phyloP scores from a whole-genome alignment of 305 asterid species.

The Fraxinus xanthoxyloides region DNA sequence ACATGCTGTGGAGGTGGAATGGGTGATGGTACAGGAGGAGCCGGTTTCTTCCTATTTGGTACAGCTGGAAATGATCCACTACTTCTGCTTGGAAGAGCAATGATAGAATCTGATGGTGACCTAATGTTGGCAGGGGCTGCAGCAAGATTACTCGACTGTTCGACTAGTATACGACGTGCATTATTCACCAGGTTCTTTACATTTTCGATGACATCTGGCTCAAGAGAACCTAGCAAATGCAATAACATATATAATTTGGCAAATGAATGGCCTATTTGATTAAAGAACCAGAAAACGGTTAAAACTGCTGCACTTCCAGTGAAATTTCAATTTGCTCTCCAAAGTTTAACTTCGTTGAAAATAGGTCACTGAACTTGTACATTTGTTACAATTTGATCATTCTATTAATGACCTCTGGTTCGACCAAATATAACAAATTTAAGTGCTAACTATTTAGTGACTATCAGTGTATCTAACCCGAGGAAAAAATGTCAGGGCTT shows the following conservation, averaged over 20 bases:
- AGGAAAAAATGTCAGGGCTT: conserved; percentile 7
- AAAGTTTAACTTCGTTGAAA: not conserved
- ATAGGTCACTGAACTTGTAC: not conserved
- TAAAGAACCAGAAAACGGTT: not conserved
- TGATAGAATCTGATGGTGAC: conserved; percentile 25
- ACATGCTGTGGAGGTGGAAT: conserved; percentile 22
- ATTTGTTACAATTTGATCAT: not conserved
- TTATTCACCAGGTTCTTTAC: conserved; percentile 26
- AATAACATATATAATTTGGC: not conserved
- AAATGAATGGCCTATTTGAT: not conserved
- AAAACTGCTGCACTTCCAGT: not conserved
- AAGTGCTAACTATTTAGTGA: not conserved
- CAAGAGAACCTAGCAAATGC: conserved; percentile 35
- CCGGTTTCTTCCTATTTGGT: conserved; percentile 31
- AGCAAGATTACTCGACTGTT: conserved; percentile 55
- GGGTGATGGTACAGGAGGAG: conserved; percentile 33
- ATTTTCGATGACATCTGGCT: conserved; percentile 32
- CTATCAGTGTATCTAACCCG: not conserved
- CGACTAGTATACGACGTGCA: conserved; percentile 60
- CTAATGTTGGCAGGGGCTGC: conserved; percentile 42
- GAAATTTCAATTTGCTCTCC: not conserved
- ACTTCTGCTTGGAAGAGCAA: conserved; percentile 54
- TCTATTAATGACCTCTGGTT: not conserved
- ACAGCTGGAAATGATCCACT: conserved; percentile 81
- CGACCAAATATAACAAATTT: not conserved